These are phyloP conservation scores for Scleroderma bovista DNA, from an alignment of 768 basidiomycete genomes.

Conservation along the genomic window DNA sequence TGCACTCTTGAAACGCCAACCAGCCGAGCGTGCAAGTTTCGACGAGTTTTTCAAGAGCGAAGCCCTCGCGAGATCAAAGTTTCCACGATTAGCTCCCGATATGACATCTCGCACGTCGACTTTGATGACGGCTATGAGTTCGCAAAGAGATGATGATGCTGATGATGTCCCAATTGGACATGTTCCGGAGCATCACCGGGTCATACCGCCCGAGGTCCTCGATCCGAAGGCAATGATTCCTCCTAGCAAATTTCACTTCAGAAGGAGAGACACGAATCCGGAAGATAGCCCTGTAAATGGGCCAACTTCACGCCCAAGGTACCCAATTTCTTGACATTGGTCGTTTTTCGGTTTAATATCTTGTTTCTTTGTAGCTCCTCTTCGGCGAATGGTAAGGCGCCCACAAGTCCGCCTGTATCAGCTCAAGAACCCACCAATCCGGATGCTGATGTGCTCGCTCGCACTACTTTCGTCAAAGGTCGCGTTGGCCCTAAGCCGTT, in stretches of 20 bases:
- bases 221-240: slow-evolving; percentile 80
- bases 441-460: slow-evolving; percentile 5
- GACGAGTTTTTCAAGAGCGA: slow-evolving; percentile 88
- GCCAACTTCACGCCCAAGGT: slow-evolving; percentile 18
- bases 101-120: slow-evolving; percentile 7
- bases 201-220: slow-evolving; percentile 75
- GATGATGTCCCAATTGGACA: slow-evolving; percentile 29
- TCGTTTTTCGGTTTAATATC: neutral
- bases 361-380: slow-evolving; percentile 7
- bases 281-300: slow-evolving; percentile 9
- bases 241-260: slow-evolving; percentile 74
- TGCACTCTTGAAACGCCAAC: slow-evolving; percentile 74
- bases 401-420: neutral
- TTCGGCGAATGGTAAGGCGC: slow-evolving; percentile 15
- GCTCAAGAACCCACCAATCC: slow-evolving; percentile 9
- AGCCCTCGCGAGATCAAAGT: slow-evolving; percentile 73
- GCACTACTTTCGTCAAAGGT: slow-evolving; percentile 5
- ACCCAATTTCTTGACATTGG: neutral
- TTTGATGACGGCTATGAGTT: slow-evolving; percentile 9
- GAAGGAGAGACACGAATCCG: slow-evolving; percentile 28
- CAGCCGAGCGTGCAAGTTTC: slow-evolving; percentile 79
- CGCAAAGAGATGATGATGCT: slow-evolving; percentile 25
- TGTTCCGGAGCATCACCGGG: slow-evolving; percentile 68
- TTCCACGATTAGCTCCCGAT: slow-evolving; percentile 45
- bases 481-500: slow-evolving; percentile 20